Evolutionary conservation across 2,329 filamentous ascomycete genomes (phyloP), one percentile per base, ranked within the genome.

Genomic region (Neoscytalidium dimidiatum): DNA sequence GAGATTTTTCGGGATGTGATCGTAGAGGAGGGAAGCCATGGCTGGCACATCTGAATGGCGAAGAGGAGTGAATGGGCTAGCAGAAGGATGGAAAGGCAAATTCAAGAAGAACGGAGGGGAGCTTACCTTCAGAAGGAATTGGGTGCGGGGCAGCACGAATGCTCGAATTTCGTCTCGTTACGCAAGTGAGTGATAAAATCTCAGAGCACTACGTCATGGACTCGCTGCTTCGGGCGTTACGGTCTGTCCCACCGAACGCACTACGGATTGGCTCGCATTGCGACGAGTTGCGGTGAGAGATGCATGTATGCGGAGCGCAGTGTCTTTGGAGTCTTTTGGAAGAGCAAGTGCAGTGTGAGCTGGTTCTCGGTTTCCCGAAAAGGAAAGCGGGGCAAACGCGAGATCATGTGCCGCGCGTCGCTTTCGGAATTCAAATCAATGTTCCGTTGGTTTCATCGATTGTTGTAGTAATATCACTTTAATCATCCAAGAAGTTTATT

Each of bases 1-100:
- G 14, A 77, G 52, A 67, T 86, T 85, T 70, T 85, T 84, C 61
- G 80, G 71, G 38, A 78, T 68, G 70, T 86, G 84, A 23, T 71
- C 68, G 57, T 75, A 71, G 66, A 73, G 72, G 63, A 75, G 71
- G 11, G 71, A 71, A 58, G 65, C 33, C 48, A 48, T 66, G 60
- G 46, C 64, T 60, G 46, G 13, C 44, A 31, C 13, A 11, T 28
- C 9, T 29, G 23, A 3, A 4, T 2, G n/a, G 19, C 17, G 6
- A 13, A 48, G 23, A 28, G 17, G 26, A 46, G 8, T 17, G 41
- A 13, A 28, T n/a, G 6, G 23, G 23, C 52, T 14, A 31, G 14
- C 17, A 19, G 29, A 41, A n/a, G n/a, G 26, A 14, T 8, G 46
- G 46, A 23, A 29, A 51, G 14, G 8, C 11, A 43, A 43, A n/a